Evolutionary conservation across 495 filamentous ascomycete genomes (phyloP).

Genomic region (Penicillium herquei): DNA sequence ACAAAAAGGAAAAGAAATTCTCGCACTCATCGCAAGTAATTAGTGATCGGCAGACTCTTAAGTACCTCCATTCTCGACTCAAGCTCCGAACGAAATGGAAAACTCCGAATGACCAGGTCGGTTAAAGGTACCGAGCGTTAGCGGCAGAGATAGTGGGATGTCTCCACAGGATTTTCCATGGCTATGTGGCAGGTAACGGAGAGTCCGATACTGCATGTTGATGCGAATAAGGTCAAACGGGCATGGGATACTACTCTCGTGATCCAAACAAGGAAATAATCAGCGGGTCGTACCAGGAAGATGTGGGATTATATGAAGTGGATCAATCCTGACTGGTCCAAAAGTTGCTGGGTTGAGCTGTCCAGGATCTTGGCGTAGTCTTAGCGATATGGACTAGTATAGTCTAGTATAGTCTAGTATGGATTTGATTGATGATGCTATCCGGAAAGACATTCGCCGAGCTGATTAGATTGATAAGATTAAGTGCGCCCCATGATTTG

Average conservation of each 20-base stretch:
- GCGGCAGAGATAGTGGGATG: background rate
- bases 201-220: background rate
- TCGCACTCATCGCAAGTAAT: no score
- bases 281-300: background rate
- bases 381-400: background rate
- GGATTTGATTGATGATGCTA: slow-evolving; percentile 4
- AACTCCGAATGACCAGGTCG: background rate
- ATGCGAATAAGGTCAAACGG: background rate
- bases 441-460: slow-evolving; percentile 14
- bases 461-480: slow-evolving; percentile 27
- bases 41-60: background rate
- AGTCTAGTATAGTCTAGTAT: background rate
- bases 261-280: background rate
- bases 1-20: background rate
- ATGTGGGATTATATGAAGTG: background rate
- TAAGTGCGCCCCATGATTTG: slow-evolving; percentile 3
- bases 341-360: background rate
- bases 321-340: background rate
- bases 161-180: background rate
- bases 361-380: background rate
- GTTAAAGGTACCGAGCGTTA: background rate
- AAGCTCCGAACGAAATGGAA: background rate
- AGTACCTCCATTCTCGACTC: background rate
- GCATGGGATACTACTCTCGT: background rate
- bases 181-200: background rate